Evolutionary conservation across 345 rosid genomes (phyloP).

Genomic region (Corchorus capsularis): DNA sequence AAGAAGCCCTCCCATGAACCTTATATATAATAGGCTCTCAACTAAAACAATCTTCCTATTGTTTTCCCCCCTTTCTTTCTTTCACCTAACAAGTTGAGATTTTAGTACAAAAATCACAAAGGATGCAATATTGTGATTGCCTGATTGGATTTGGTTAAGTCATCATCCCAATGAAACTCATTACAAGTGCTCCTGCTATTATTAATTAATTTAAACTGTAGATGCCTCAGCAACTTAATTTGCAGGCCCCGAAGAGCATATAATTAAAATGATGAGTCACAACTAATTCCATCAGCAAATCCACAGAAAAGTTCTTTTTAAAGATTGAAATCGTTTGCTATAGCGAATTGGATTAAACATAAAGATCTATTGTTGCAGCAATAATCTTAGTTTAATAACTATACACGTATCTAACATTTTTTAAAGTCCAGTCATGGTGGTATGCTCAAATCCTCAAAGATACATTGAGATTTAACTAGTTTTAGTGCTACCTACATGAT

Average conservation of each 20-base stretch:
- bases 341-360: not conserved
- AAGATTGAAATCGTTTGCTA: not conserved
- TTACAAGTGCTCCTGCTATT: too few species aligned
- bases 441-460: not conserved
- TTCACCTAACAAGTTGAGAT: too few species aligned
- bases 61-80: too few species aligned
- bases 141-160: not conserved
- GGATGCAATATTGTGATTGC: too few species aligned
- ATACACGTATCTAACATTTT: not conserved
- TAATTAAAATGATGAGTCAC: not conserved
- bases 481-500: conserved; percentile 5
- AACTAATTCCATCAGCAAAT: not conserved
- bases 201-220: too few species aligned
- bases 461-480: not conserved
- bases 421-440: not conserved
- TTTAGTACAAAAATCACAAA: too few species aligned
- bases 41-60: too few species aligned
- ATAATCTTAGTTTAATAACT: not conserved
- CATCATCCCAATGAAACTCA: not conserved
- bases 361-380: not conserved
- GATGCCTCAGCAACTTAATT: too few species aligned
- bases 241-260: too few species aligned
- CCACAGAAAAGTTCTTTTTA: not conserved
- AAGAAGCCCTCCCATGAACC: too few species aligned
- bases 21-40: too few species aligned